Percentiles rank a stretch among this genome's conserved stretches.
Conservation (phyloP, 768 basidiomycete genomes). For the Tulasnella sp. region DNA sequence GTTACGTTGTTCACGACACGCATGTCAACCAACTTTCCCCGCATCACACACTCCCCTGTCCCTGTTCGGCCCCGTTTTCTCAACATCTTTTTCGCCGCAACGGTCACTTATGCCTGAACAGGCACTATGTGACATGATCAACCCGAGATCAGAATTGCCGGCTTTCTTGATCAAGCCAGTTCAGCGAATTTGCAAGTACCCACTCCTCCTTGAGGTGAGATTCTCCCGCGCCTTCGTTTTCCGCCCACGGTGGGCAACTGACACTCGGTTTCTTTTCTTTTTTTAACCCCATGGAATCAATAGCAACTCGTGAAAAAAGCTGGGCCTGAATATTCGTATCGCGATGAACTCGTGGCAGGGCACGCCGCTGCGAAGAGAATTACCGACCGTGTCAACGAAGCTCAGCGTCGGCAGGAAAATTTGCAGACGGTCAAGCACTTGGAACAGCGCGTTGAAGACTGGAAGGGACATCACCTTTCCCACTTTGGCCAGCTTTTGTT, state of each 20-base stretch:
- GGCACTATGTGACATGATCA: conserved; percentile 77
- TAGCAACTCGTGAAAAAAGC: conserved; percentile 70
- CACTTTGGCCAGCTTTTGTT: conserved; percentile 92
- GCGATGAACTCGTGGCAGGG: conserved; percentile 76
- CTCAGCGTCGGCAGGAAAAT: conserved; percentile 86
- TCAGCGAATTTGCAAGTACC: conserved; percentile 98
- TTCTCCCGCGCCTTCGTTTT: conserved; percentile 17
- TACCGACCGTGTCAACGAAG: conserved; percentile 92
- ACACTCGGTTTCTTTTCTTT: neutral
- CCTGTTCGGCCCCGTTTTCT: neutral
- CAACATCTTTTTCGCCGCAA: conserved; percentile 12
- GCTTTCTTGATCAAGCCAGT: conserved; percentile 98
- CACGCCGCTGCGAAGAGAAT: conserved; percentile 84
- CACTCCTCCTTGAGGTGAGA: conserved; percentile 81
- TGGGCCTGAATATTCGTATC: conserved; percentile 54
- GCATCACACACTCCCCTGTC: neutral
- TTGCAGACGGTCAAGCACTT: conserved; percentile 82
- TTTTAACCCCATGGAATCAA: neutral
- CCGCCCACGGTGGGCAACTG: neutral
- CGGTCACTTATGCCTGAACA: conserved; percentile 30
- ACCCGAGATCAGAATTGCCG: conserved; percentile 84
- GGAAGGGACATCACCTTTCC: conserved; percentile 95
- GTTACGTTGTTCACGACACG: neutral
- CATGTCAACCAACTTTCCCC: neutral
- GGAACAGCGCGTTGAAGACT: conserved; percentile 83